Evolutionary conservation across 2,329 filamentous ascomycete species (phyloP).

Genomic region (Colletotrichum sidae): DNA sequence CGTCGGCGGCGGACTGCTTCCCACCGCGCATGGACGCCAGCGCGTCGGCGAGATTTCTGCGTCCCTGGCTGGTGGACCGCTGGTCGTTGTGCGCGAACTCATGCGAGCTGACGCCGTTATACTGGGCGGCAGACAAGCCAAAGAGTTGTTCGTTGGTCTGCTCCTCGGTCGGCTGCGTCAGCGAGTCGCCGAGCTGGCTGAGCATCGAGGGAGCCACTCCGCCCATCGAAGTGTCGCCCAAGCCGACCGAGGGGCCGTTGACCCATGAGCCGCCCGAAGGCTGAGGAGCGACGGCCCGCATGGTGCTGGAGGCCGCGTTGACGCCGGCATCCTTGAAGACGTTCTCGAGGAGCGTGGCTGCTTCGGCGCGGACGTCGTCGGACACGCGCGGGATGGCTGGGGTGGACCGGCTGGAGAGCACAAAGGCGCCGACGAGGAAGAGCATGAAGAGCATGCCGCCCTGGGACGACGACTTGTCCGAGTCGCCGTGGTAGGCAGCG

Average conservation of each 20-base stretch:
- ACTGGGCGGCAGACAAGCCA: slow-evolving; percentile 86
- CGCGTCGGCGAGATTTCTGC: slow-evolving; percentile 83
- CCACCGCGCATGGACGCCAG: slow-evolving; percentile 82
- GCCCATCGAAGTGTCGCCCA: slow-evolving; percentile 58
- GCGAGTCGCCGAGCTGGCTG: slow-evolving; percentile 73
- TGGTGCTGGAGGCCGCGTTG: slow-evolving; percentile 54
- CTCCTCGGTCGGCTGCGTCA: slow-evolving; percentile 82
- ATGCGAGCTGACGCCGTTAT: slow-evolving; percentile 83
- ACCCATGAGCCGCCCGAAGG: slow-evolving; percentile 64
- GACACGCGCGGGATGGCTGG: slow-evolving; percentile 81
- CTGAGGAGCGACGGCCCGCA: slow-evolving; percentile 62
- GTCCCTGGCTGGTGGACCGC: slow-evolving; percentile 70
- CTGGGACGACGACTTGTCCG: slow-evolving; percentile 77
- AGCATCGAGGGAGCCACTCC: slow-evolving; percentile 70
- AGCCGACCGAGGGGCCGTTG: slow-evolving; percentile 51
- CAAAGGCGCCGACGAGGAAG: slow-evolving; percentile 94
- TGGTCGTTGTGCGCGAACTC: slow-evolving; percentile 74
- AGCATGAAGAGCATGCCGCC: slow-evolving; percentile 93
- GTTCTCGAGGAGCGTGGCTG: slow-evolving; percentile 81
- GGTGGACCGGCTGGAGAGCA: slow-evolving; percentile 85
- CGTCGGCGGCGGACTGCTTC: slow-evolving; percentile 83
- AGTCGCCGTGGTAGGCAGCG: slow-evolving; percentile 57
- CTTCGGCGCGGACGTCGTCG: slow-evolving; percentile 83
- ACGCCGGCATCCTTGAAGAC: slow-evolving; percentile 85
- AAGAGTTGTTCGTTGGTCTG: slow-evolving; percentile 92